These are phyloP conservation scores for Polyplosphaeria fusca DNA, from an alignment of 495 filamentous ascomycete species.

Conservation along the genomic window DNA sequence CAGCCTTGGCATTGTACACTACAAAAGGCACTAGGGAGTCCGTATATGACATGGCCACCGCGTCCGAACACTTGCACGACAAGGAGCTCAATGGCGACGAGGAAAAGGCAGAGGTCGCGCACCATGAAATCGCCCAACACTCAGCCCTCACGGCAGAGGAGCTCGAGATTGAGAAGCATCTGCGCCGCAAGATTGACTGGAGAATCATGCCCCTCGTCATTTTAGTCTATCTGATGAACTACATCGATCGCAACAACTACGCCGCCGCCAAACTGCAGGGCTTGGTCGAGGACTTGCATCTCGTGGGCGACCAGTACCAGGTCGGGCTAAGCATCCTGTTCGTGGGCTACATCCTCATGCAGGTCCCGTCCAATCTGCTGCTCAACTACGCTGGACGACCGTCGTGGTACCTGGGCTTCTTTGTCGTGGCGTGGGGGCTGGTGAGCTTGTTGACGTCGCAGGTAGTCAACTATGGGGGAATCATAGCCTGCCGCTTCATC, in stretches of 20 bases:
- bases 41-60: too few species aligned
- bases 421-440: slow-evolving; percentile 8
- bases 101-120: slow-evolving; percentile 40
- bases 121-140: slow-evolving; percentile 47
- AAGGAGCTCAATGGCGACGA: slow-evolving; percentile 46
- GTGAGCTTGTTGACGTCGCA: slow-evolving; percentile 13
- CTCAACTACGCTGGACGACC: slow-evolving; percentile 17
- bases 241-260: slow-evolving; percentile 54
- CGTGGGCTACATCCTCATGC: slow-evolving; percentile 18
- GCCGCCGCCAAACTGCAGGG: slow-evolving; percentile 43
- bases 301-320: slow-evolving; percentile 17
- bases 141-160: slow-evolving; percentile 48
- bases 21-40: too few species aligned
- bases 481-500: slow-evolving; percentile 13
- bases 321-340: slow-evolving; percentile 20
- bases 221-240: slow-evolving; percentile 57
- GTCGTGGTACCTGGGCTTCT: slow-evolving; percentile 7
- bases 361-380: slow-evolving; percentile 17
- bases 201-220: slow-evolving; percentile 57
- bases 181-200: slow-evolving; percentile 50
- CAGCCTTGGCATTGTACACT: too few species aligned
- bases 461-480: slow-evolving; percentile 10
- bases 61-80: too few species aligned
- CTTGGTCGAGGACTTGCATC: slow-evolving; percentile 6
- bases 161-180: slow-evolving; percentile 47